phyloP scores from a whole-genome alignment of 208 protist species.

The Tritrichomonas musculus region DNA sequence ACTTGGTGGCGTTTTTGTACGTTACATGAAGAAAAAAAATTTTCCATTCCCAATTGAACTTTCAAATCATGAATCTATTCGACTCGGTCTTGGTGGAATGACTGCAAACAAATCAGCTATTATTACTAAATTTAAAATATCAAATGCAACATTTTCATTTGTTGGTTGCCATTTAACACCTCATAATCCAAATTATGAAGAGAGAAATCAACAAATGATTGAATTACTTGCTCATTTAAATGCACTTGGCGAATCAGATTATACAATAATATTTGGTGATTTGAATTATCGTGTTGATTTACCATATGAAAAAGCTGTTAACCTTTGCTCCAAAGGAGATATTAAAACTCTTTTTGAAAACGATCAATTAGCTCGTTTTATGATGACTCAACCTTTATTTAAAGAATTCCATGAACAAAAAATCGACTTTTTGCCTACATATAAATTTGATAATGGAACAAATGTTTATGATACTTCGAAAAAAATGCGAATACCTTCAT shows the following conservation, averaged over 20 bases:
- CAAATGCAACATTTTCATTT: neutral
- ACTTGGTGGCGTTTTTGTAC: neutral
- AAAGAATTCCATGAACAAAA: slow-evolving; percentile 41
- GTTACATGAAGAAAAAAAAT: neutral
- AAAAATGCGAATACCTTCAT: slow-evolving; percentile 45
- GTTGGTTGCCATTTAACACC: slow-evolving; percentile 10
- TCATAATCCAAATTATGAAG: neutral
- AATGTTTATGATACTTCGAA: slow-evolving; percentile 37
- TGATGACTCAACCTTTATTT: neutral
- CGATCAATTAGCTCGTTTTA: neutral
- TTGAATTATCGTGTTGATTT: neutral
- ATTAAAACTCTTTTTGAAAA: neutral
- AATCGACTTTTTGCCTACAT: slow-evolving; percentile 49
- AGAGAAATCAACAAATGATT: neutral
- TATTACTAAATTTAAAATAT: neutral
- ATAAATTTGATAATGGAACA: slow-evolving; percentile 45
- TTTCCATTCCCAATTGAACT: neutral
- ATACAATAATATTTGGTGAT: neutral
- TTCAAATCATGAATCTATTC: neutral
- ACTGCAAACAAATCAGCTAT: neutral
- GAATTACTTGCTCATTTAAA: neutral
- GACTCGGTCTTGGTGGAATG: neutral
- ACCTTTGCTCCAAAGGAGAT: neutral
- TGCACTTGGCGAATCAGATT: neutral
- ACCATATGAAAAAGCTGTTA: neutral